Base-by-base conservation (phyloP, 306 rosid genomes). In the Purshia tridentata region DNA sequence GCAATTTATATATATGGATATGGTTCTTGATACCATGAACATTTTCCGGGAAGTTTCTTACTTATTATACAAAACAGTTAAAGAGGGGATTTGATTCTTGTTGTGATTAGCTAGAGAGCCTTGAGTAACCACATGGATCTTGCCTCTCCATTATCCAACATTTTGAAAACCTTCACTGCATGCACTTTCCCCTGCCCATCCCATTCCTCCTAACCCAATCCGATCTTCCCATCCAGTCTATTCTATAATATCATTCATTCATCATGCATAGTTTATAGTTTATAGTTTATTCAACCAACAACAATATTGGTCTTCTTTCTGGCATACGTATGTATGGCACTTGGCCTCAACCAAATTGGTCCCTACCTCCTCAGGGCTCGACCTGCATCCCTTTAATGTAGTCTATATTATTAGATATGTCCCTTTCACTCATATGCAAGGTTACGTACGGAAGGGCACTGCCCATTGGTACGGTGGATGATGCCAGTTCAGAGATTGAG, bases 101-200 rank as follows among this genome's bases (percentile, higher is more conserved):
- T 16, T 18, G 22, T 57, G 55, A 19, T 19, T 20, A 70, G 70
- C 35, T 29, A 1, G 35, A 29, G 35, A 29, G 65, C 63, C 68
- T 63, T 51, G 5, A 9, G 67, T 9, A 52, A 65, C 75, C 91
- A 86, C 96, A 80, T 90, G 96, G 91, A 84, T 81, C 69, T 81
- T 83, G 96, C 87, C 89, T 69, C 90, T 83, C 79, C 84, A 72
- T 79, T 68, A n/a, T 77, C 85, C 81, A 83, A 86, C 91, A 83
- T 80, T 61, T 48, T 47, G 48, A 60, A 76, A 81, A 77, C 76
- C 81, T 84, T 73, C 78, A n/a, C 67, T 60, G 80, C 84, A 70
- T 60, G 81, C 85, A 73, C 65, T 66, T 81, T 78, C 74, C 71
- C 42, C 29, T 5, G 19, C 52, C 53, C 70, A 12, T 79, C 73